These are phyloP conservation scores for Fusarium robinianum DNA, from an alignment of 2,329 filamentous ascomycete species.

Conservation along the genomic window DNA sequence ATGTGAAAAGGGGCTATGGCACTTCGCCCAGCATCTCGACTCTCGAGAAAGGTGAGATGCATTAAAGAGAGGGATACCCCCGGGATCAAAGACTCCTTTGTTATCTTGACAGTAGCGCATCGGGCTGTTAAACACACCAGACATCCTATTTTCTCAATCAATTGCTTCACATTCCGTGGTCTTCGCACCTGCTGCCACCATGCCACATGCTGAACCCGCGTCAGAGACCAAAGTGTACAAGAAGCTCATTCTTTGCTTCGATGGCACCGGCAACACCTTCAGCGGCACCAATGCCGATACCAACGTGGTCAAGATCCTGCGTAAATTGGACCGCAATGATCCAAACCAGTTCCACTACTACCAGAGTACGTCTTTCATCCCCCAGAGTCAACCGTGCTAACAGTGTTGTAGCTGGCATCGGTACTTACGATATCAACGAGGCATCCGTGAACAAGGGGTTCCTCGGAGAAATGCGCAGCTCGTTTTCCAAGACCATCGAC, in stretches of 20 bases:
- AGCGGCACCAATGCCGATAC: slow-evolving; percentile 54
- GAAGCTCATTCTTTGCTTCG: slow-evolving; percentile 54
- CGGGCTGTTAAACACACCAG: too few relatives aligned
- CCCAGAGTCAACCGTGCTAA: neutral
- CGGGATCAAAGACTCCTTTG: too few relatives aligned
- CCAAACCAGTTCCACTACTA: slow-evolving; percentile 55
- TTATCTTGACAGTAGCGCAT: too few relatives aligned
- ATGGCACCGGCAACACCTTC: slow-evolving; percentile 54
- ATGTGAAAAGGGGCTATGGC: too few relatives aligned
- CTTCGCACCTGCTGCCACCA: too few relatives aligned
- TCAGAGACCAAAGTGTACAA: too few relatives aligned
- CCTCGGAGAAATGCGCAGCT: slow-evolving; percentile 42
- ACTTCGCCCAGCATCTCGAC: too few relatives aligned
- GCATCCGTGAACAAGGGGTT: slow-evolving; percentile 46
- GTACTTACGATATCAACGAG: slow-evolving; percentile 53
- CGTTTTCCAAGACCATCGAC: slow-evolving; percentile 47
- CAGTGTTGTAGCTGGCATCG: slow-evolving; percentile 48
- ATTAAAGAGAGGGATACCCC: too few relatives aligned
- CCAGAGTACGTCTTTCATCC: slow-evolving; percentile 43
- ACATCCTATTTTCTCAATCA: too few relatives aligned
- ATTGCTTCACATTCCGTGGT: too few relatives aligned
- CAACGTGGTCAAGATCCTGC: slow-evolving; percentile 57
- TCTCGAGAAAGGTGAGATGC: too few relatives aligned
- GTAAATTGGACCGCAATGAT: slow-evolving; percentile 50
- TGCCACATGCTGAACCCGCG: too few relatives aligned